Evolutionary conservation across 768 basidiomycete species (phyloP), one percentile per base, ranked within the genome.

Genomic region (Daedaleopsis nitida): DNA sequence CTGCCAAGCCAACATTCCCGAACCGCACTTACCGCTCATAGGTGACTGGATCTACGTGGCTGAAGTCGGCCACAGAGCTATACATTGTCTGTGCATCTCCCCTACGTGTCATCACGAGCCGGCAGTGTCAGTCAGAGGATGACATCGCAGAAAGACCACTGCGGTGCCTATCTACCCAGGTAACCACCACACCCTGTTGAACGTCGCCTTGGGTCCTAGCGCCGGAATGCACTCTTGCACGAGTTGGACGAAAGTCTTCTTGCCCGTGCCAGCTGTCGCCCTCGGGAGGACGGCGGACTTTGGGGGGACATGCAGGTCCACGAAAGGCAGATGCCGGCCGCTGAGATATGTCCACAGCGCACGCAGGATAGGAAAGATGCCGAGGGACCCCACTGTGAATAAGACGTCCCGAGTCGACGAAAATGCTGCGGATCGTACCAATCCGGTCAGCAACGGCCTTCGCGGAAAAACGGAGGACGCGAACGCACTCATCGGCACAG

Each of bases 21-120:
- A 32, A 44, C 8, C 12, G 13, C 17, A 65, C 75, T 58, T 55
- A 80, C 85, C 85, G 77, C 48, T 81, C 73, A 67, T 86, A 88
- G 57, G 72, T 73, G 62, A 88, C 75, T 24, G 71, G 72, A 68
- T 87, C 83, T 8, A 75, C 74, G 60, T 80, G 79, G 9, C 81
- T 80, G 66, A 87, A 86, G 65, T 87, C 77, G 6, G 83, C 86
- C 9, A 83, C 35, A 2, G 84, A 82, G 56, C 78, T 80, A 57
- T 84, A 86, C 13, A 83, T 65, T 5, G 86, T 87, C 64, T 87
- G 86, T 7, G 86, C 65, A 69, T 88, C 83, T 5, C 83, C 85
- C 67, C 85, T 86, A 62, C 39, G 16, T 83, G 60, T 19, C 19
- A 45, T n/a, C n/a, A n/a, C n/a, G n/a, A n/a, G n/a, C n/a, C 45